Percentiles rank a stretch among this genome's conserved stretches.
Evolutionary conservation across 306 rosid species (phyloP).

Genomic region (Castanospermum australe): DNA sequence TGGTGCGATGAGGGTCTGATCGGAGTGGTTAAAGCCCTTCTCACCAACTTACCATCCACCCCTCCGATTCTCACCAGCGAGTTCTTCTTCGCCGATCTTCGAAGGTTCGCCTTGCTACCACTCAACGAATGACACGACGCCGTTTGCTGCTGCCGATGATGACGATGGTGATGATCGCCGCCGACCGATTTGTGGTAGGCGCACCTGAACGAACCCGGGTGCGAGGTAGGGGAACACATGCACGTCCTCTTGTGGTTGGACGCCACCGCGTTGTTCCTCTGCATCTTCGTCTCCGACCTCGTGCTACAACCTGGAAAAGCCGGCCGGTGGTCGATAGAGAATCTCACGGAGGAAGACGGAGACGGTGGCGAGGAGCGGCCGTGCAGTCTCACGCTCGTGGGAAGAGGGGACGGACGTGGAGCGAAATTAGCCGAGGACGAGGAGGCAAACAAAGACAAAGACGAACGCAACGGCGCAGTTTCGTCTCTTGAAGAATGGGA

Average conservation of each 20-base stretch:
- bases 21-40: conserved; percentile 44
- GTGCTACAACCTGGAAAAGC: conserved; percentile 39
- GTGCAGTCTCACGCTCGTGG: conserved; percentile 16
- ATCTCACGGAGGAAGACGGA: conserved; percentile 20
- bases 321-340: conserved; percentile 27
- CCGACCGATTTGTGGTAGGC: conserved; percentile 51
- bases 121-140: conserved; percentile 28
- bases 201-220: conserved; percentile 77
- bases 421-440: conserved; percentile 41
- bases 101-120: conserved; percentile 33
- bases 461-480: conserved; percentile 10
- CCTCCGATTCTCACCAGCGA: conserved; percentile 63
- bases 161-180: conserved; percentile 25
- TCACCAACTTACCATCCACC: conserved; percentile 56
- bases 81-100: conserved; percentile 72
- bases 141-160: conserved; percentile 3
- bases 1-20: conserved; percentile 56
- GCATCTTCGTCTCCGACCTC: conserved; percentile 40
- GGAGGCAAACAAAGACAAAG: conserved; percentile 50
- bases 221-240: conserved; percentile 68
- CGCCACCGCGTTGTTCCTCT: conserved; percentile 24
- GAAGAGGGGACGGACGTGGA: conserved; percentile 23
- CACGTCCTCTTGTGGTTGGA: conserved; percentile 50
- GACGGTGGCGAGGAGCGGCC: not conserved
- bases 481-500: conserved; percentile 32